These are phyloP conservation scores for Alternaria angustiovoidea DNA, from an alignment of 2,329 filamentous ascomycete genomes.

Conservation along the genomic window DNA sequence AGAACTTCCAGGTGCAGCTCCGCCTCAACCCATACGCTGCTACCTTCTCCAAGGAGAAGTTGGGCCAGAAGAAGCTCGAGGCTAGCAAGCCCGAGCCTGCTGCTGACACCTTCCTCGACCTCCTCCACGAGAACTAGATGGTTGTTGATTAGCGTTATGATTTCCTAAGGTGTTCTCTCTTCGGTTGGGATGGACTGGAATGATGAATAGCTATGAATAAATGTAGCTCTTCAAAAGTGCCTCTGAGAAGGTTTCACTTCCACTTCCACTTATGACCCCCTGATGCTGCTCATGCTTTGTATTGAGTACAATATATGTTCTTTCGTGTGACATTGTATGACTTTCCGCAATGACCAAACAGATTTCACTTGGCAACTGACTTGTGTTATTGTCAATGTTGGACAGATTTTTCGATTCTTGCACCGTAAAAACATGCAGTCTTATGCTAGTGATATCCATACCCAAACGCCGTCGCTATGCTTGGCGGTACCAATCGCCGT, in stretches of 20 bases:
- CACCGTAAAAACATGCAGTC: neutral
- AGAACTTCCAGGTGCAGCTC: conserved; percentile 98
- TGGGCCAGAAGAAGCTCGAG: conserved; percentile 74
- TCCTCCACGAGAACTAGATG: conserved; percentile 59
- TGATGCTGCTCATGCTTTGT: neutral
- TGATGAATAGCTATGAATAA: conserved; percentile 36
- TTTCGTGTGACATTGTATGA: neutral
- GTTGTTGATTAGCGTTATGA: conserved; percentile 32
- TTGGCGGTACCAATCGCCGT: too few relatives aligned
- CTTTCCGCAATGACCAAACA: neutral
- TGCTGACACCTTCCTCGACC: conserved; percentile 60
- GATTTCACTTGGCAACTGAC: neutral
- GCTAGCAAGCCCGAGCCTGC: conserved; percentile 67
- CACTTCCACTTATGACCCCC: conserved; percentile 11
- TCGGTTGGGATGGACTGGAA: conserved; percentile 32
- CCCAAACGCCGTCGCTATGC: conserved; percentile 26
- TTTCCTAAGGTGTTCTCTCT: conserved; percentile 38
- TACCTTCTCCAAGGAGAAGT: conserved; percentile 85
- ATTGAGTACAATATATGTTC: neutral
- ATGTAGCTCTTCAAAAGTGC: conserved; percentile 42
- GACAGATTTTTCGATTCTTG: neutral
- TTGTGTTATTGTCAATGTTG: neutral
- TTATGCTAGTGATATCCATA: neutral
- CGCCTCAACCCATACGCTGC: conserved; percentile 98
- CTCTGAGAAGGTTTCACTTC: conserved; percentile 33